phyloP scores from a whole-genome alignment of 768 basidiomycete genomes.

The Suillus discolor region DNA sequence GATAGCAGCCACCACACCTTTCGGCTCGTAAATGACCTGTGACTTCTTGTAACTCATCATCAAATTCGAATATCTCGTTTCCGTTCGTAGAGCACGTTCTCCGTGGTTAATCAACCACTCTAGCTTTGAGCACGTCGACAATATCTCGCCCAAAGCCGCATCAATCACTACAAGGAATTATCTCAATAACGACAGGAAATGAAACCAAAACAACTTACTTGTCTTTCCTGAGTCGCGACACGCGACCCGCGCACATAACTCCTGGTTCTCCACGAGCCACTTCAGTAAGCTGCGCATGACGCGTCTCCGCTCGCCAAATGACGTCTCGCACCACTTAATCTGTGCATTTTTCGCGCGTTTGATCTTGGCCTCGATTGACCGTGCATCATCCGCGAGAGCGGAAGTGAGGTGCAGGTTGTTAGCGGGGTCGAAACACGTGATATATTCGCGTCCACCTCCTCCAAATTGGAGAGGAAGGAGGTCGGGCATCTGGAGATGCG shows the following conservation, averaged over 20 bases:
- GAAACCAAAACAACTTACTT: slow-evolving; percentile 38
- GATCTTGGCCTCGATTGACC: slow-evolving; percentile 78
- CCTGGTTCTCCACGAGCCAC: slow-evolving; percentile 93
- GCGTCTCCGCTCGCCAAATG: slow-evolving; percentile 77
- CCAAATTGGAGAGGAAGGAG: slow-evolving; percentile 53
- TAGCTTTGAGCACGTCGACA: slow-evolving; percentile 94
- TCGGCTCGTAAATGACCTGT: slow-evolving; percentile 83
- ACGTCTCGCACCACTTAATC: slow-evolving; percentile 68
- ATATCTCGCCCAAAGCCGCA: slow-evolving; percentile 90
- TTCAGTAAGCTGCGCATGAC: slow-evolving; percentile 86
- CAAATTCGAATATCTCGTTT: slow-evolving; percentile 66
- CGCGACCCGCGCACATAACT: slow-evolving; percentile 81
- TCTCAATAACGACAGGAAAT: slow-evolving; percentile 5
- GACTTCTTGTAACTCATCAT: slow-evolving; percentile 78
- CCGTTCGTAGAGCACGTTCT: slow-evolving; percentile 73
- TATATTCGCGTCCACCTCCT: slow-evolving; percentile 58
- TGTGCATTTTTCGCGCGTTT: slow-evolving; percentile 65
- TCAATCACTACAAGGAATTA: slow-evolving; percentile 69
- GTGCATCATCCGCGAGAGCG: slow-evolving; percentile 69
- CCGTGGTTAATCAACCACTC: slow-evolving; percentile 91
- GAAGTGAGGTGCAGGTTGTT: slow-evolving; percentile 83
- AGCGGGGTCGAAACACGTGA: slow-evolving; percentile 92
- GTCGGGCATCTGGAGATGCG: slow-evolving; percentile 59
- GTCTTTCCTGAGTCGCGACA: slow-evolving; percentile 97
- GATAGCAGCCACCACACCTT: slow-evolving; percentile 90